Evolutionary conservation across 768 basidiomycete species (phyloP).

Genomic region (Serendipita sp.): DNA sequence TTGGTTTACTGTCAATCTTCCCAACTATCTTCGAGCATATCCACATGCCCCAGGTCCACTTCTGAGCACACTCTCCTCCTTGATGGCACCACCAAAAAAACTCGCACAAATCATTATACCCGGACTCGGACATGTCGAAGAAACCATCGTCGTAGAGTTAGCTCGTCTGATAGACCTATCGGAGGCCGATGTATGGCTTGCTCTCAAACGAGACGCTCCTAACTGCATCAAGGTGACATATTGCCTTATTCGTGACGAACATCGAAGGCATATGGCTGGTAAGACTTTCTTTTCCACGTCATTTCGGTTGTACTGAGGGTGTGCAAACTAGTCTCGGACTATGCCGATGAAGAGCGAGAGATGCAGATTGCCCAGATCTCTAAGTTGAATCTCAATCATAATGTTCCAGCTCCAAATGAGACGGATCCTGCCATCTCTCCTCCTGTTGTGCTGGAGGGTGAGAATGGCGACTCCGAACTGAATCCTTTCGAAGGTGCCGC

Average conservation of each 20-base stretch:
- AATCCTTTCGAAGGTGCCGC: conserved; percentile 76
- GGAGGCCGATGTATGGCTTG: conserved; percentile 72
- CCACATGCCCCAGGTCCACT: conserved; percentile 65
- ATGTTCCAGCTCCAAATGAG: conserved; percentile 22
- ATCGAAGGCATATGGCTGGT: conserved; percentile 71
- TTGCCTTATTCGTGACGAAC: conserved; percentile 79
- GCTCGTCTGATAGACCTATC: conserved; percentile 34
- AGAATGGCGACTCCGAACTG: conserved; percentile 41
- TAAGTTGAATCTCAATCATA: conserved; percentile 1
- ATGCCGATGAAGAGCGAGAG: conserved; percentile 80
- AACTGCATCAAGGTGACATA: conserved; percentile 96
- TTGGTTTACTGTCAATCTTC: conserved; percentile 76
- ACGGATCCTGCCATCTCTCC: conserved; percentile 59
- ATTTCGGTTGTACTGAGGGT: conserved; percentile 12
- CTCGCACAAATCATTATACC: conserved; percentile 78
- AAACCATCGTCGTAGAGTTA: conserved; percentile 76
- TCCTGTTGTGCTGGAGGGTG: conserved; percentile 43
- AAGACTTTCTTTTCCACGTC: conserved; percentile 21
- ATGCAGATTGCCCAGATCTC: conserved; percentile 34
- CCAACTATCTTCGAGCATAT: conserved; percentile 71
- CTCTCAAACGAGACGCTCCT: conserved; percentile 62
- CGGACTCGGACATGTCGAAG: conserved; percentile 82
- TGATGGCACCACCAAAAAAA: conserved; percentile 47
- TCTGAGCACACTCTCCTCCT: conserved; percentile 52
- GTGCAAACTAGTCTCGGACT: conserved; percentile 42